Evolutionary conservation across 768 basidiomycete species (phyloP), one percentile per base, ranked within the genome.

Genomic region (Podaxis sp.): DNA sequence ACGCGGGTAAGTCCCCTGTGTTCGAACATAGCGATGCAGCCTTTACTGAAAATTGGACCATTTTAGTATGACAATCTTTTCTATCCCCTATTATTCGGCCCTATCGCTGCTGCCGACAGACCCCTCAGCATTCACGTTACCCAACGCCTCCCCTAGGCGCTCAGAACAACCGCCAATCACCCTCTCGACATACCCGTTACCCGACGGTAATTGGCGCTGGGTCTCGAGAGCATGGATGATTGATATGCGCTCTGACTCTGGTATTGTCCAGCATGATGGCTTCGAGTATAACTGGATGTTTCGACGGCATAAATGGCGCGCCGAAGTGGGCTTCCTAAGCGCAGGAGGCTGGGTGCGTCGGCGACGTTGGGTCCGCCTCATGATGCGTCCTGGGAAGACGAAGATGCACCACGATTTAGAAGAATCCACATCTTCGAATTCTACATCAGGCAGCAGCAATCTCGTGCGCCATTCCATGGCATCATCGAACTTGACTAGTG

Each of bases 241-340:
- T 62, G 92, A 94, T 76, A 93, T 94, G 91, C 89, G 88, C 46
- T 84, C 86, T 30, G 86, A 90, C 66, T 77, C 77, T 24, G 89
- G 90, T 56, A 83, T 88, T 67, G 88, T 92, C 2, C 89, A 92
- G 67, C 83, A 89, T 66, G 91, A 93, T 67, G 91, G 91, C 56
- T 94, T 92, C 67, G 90, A 94, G 73, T 94, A 93, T 75, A 93
- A 92, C 70, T 91, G 88, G 85, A 71, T 78, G 64, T 95, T 94
- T 67, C 84, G 89, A 17, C 73, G 76, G 37, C 80, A 82, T 54
- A 73, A 85, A 53, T 95, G 92, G 92, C 81, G 84, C 17, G 76
- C 89, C 0, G 75, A 82, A 56, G 79, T 87, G 1, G 89, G 91
- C 8, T 68, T 76, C 26, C 69, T 88, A 48, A 85, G 85, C 69